Percentiles rank a stretch among this genome's conserved stretches.
These are phyloP conservation scores for Abortiporus biennis DNA, from an alignment of 1,284 basidiomycete species.

Conservation along the genomic window DNA sequence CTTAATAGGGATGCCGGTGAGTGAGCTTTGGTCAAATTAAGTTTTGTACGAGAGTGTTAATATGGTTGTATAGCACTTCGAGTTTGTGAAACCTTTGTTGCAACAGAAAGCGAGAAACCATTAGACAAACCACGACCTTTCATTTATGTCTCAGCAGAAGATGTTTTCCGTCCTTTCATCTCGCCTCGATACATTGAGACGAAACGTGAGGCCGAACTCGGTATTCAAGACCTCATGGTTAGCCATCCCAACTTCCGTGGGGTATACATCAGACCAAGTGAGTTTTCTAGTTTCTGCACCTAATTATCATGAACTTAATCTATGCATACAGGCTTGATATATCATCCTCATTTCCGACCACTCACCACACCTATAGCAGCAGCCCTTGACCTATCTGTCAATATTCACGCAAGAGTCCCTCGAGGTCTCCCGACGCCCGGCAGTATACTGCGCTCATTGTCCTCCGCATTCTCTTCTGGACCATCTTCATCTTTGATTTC, in stretches of 20 bases:
- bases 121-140: conserved; percentile 59
- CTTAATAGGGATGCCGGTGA: conserved; percentile 90
- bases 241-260: conserved; percentile 45
- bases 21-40: conserved; percentile 3
- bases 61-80: conserved; percentile 47
- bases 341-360: conserved; percentile 91
- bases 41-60: conserved; percentile 1
- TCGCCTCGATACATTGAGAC: conserved; percentile 82
- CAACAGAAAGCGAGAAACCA: conserved; percentile 27
- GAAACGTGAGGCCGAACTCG: conserved; percentile 84
- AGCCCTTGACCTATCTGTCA: conserved; percentile 75
- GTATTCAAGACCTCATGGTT: conserved; percentile 48
- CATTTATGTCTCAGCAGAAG: conserved; percentile 92
- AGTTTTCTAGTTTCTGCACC: conserved; percentile 23
- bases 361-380: conserved; percentile 84
- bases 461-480: conserved; percentile 25
- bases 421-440: conserved; percentile 59
- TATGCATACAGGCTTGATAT: conserved; percentile 74
- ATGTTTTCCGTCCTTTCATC: conserved; percentile 84
- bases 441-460: conserved; percentile 46
- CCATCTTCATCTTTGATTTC: conserved; percentile 19
- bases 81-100: conserved; percentile 69
- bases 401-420: conserved; percentile 53
- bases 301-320: neutral
- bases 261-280: conserved; percentile 83